A percentile compares a stretch with the other conserved stretches of the same genome.
phyloP scores from a whole-genome alignment of 768 basidiomycete genomes.

The Trichaptum fuscoviolaceum region DNA sequence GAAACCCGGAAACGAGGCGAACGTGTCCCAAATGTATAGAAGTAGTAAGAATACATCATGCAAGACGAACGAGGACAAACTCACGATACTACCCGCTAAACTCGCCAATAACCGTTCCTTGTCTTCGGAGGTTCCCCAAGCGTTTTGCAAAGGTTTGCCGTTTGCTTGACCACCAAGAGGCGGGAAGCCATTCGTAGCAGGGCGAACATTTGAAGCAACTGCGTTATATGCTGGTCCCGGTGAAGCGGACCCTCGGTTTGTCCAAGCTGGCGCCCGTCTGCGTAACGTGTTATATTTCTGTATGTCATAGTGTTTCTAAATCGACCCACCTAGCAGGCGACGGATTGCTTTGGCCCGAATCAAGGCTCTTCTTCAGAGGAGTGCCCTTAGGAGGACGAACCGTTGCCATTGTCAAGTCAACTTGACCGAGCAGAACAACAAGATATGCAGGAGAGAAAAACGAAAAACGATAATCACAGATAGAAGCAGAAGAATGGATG shows the following conservation, averaged over 20 bases:
- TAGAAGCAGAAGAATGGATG: neutral
- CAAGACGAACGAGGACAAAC: neutral
- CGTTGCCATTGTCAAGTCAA: neutral
- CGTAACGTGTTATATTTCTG: neutral
- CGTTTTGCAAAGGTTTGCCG: constrained; percentile 2
- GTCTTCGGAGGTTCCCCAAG: constrained; percentile 1
- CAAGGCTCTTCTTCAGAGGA: neutral
- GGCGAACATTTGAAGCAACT: neutral
- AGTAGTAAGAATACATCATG: neutral
- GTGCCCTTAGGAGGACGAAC: neutral
- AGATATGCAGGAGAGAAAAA: neutral
- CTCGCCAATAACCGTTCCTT: constrained; percentile 3
- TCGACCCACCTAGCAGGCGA: neutral
- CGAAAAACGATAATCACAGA: neutral
- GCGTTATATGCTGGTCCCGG: neutral
- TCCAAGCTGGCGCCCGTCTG: constrained; percentile 4
- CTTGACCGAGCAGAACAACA: neutral
- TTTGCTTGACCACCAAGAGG: constrained; percentile 3
- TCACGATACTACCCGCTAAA: constrained; percentile 2
- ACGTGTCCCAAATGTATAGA: neutral
- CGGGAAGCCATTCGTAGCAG: neutral
- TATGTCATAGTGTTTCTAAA: neutral
- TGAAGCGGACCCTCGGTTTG: neutral
- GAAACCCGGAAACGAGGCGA: neutral
- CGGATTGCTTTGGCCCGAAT: neutral